Percentiles rank a stretch among this genome's conserved stretches.
phyloP scores from a whole-genome alignment of 1,284 basidiomycete genomes.

The Fomitiporia mediterranea region DNA sequence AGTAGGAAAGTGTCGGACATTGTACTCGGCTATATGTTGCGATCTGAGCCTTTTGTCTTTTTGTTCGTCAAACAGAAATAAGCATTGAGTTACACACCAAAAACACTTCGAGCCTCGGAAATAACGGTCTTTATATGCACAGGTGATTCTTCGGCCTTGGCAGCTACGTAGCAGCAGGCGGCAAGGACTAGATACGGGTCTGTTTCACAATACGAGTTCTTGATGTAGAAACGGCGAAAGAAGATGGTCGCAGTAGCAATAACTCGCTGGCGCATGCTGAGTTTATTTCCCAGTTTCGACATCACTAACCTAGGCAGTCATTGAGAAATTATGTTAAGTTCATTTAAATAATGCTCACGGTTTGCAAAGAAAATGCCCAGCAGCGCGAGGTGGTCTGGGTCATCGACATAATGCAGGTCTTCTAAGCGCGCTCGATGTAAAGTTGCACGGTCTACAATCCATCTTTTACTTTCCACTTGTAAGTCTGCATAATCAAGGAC shows the following conservation, averaged over 20 bases:
- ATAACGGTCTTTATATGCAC: slow-evolving; percentile 92
- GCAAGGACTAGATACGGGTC: slow-evolving; percentile 91
- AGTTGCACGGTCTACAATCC: slow-evolving; percentile 80
- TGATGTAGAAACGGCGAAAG: slow-evolving; percentile 92
- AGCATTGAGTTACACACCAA: slow-evolving; percentile 44
- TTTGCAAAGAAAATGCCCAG: slow-evolving; percentile 84
- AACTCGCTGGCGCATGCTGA: slow-evolving; percentile 82
- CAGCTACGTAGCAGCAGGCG: slow-evolving; percentile 92
- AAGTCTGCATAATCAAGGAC: background rate
- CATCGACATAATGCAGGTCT: slow-evolving; percentile 74
- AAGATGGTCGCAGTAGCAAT: slow-evolving; percentile 93
- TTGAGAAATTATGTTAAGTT: background rate
- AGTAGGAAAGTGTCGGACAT: slow-evolving; percentile 70
- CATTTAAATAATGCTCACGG: slow-evolving; percentile 39
- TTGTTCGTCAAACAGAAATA: background rate
- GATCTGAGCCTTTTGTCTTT: background rate
- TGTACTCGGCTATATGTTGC: slow-evolving; percentile 48
- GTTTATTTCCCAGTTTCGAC: slow-evolving; percentile 81
- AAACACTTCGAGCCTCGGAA: slow-evolving; percentile 76
- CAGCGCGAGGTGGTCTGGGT: slow-evolving; percentile 70
- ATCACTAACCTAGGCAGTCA: slow-evolving; percentile 51
- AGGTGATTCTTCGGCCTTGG: slow-evolving; percentile 95
- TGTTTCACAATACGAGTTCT: slow-evolving; percentile 90
- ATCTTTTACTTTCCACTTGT: slow-evolving; percentile 62
- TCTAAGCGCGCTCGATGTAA: slow-evolving; percentile 67